Evolutionary conservation across 768 basidiomycete genomes (phyloP).

Genomic region (Daedalea quercina): DNA sequence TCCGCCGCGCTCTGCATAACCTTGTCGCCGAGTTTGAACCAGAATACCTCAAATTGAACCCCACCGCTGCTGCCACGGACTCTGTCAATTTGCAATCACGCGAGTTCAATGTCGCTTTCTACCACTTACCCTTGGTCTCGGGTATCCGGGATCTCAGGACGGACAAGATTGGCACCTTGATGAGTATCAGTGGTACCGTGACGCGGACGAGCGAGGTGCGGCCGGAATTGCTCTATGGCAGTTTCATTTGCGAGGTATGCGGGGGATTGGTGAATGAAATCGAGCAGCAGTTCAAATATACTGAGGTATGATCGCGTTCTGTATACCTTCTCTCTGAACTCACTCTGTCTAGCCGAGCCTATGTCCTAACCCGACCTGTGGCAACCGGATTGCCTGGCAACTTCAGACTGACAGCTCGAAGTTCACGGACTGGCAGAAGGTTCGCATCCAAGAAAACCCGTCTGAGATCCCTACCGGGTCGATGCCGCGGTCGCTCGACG

Average conservation of each 20-base stretch:
- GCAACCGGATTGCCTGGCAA: constrained; percentile 86
- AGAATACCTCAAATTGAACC: constrained; percentile 92
- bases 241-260: constrained; percentile 89
- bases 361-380: constrained; percentile 92
- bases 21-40: constrained; percentile 87
- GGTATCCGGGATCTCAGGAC: constrained; percentile 92
- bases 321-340: not conserved
- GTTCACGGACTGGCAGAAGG: constrained; percentile 99
- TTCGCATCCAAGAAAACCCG: constrained; percentile 97
- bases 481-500: constrained; percentile 96
- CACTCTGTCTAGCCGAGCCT: constrained; percentile 61
- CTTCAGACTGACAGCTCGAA: constrained; percentile 93
- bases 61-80: constrained; percentile 79
- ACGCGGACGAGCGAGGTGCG: constrained; percentile 96
- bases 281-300: constrained; percentile 99
- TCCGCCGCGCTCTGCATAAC: constrained; percentile 85
- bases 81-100: constrained; percentile 86
- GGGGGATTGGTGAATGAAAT: constrained; percentile 83
- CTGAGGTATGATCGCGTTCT: constrained; percentile 56
- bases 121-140: constrained; percentile 87
- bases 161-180: constrained; percentile 88
- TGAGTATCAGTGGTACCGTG: constrained; percentile 95
- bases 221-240: constrained; percentile 89
- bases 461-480: constrained; percentile 98
- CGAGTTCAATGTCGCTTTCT: constrained; percentile 94